Evolutionary conservation across 306 rosid species (phyloP).

Genomic region (Calophaca sinica): DNA sequence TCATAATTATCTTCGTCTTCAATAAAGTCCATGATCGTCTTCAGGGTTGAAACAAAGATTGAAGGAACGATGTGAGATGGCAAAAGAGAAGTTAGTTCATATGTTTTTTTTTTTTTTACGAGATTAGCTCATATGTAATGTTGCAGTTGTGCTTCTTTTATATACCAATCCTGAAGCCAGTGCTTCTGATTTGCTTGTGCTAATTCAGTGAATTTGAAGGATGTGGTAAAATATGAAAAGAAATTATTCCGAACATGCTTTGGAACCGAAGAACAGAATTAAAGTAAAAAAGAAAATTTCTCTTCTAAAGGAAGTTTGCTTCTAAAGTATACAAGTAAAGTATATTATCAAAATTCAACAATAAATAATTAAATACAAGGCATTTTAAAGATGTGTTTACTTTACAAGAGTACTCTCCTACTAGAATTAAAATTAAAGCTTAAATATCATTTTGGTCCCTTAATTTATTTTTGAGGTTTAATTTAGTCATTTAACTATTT

Average conservation of each 20-base stretch:
- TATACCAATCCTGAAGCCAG: background rate
- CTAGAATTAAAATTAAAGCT: too few relatives aligned
- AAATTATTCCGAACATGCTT: background rate
- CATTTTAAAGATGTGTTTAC: background rate
- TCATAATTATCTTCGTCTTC: background rate
- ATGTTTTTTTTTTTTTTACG: too few relatives aligned
- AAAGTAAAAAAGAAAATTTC: slow-evolving; percentile 1
- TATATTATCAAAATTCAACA: background rate
- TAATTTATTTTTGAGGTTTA: too few relatives aligned
- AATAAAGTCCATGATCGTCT: background rate
- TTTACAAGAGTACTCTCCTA: too few relatives aligned
- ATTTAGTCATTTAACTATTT: too few relatives aligned
- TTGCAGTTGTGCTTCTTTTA: background rate
- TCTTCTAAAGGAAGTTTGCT: background rate
- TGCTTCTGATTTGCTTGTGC: background rate
- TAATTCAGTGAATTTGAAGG: background rate
- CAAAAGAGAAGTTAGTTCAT: background rate
- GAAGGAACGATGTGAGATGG: background rate
- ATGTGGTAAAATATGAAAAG: background rate
- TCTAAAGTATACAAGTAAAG: too few relatives aligned
- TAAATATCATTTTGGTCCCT: too few relatives aligned
- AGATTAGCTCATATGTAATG: background rate
- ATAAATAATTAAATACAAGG: background rate
- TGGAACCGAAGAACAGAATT: background rate
- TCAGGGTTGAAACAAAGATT: background rate